Evolutionary conservation across 2,329 filamentous ascomycete genomes (phyloP).

Genomic region (Simplicillium sp.): DNA sequence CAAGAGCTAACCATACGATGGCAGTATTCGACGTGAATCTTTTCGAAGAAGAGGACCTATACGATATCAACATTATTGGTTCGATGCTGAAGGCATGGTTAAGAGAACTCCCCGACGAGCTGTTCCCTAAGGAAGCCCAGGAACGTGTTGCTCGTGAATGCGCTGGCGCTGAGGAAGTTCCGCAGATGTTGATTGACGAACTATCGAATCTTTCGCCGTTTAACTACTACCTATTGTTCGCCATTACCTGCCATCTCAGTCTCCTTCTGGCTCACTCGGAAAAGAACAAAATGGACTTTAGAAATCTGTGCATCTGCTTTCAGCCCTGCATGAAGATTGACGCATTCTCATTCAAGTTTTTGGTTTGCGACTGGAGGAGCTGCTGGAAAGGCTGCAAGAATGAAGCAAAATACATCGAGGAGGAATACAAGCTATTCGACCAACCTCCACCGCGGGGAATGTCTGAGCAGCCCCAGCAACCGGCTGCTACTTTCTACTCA

Average conservation of each 20-base stretch:
- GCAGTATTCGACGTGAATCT: constrained; percentile 80
- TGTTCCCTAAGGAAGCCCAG: constrained; percentile 80
- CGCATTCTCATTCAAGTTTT: constrained; percentile 86
- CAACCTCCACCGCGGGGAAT: constrained; percentile 45
- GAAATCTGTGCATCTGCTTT: constrained; percentile 93
- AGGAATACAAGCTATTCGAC: constrained; percentile 54
- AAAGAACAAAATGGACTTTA: constrained; percentile 97
- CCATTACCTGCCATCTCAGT: constrained; percentile 92
- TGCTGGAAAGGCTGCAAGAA: constrained; percentile 97
- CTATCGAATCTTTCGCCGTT: constrained; percentile 90
- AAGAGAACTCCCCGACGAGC: constrained; percentile 84
- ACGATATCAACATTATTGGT: constrained; percentile 93
- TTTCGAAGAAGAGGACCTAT: constrained; percentile 77
- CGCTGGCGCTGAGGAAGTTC: constrained; percentile 67
- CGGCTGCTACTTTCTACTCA: constrained; percentile 1
- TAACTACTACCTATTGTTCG: constrained; percentile 96
- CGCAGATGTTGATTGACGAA: constrained; percentile 80
- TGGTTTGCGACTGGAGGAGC: constrained; percentile 90
- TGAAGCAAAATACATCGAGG: constrained; percentile 68
- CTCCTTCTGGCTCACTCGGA: constrained; percentile 83
- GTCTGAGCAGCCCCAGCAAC: constrained; percentile 20
- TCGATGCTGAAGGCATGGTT: constrained; percentile 97
- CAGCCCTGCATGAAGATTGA: constrained; percentile 97
- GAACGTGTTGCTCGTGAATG: constrained; percentile 73
- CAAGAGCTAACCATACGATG: neutral